Evolutionary conservation across 75 land plant genomes (phyloP).

Genomic region (Cunninghamia lanceolata): DNA sequence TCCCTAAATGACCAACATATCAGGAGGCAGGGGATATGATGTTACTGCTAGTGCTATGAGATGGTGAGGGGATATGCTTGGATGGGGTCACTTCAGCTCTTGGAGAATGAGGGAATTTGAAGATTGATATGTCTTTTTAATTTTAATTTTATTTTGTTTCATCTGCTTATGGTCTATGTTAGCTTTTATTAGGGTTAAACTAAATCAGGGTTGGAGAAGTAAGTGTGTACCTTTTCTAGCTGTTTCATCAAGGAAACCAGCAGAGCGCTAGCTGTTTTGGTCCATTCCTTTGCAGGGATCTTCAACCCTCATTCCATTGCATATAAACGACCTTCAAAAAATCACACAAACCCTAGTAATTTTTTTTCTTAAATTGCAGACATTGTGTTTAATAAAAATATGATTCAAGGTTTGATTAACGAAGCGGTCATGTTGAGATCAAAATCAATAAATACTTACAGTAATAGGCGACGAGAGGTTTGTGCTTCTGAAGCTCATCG

Average conservation of each 20-base stretch:
- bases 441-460: constrained; percentile 37
- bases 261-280: constrained; percentile 77
- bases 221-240: constrained; percentile 79
- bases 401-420: background rate
- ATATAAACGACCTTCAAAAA: constrained; percentile 74
- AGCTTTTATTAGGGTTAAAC: background rate
- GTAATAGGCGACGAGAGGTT: constrained; percentile 96
- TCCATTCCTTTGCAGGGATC: constrained; percentile 76
- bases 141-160: no score
- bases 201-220: background rate
- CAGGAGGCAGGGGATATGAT: no score
- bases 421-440: background rate
- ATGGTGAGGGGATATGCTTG: no score
- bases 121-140: no score
- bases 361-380: background rate
- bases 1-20: no score
- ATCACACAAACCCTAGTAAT: background rate
- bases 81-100: no score
- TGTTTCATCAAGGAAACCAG: constrained; percentile 90
- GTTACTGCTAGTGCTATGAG: no score
- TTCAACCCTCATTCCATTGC: constrained; percentile 94
- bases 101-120: no score
- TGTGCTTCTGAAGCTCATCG: constrained; percentile 97
- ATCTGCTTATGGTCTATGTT: background rate
- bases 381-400: background rate